These are phyloP conservation scores for Stropharia rugosoannulata DNA, from an alignment of 768 basidiomycete genomes.

Conservation along the genomic window DNA sequence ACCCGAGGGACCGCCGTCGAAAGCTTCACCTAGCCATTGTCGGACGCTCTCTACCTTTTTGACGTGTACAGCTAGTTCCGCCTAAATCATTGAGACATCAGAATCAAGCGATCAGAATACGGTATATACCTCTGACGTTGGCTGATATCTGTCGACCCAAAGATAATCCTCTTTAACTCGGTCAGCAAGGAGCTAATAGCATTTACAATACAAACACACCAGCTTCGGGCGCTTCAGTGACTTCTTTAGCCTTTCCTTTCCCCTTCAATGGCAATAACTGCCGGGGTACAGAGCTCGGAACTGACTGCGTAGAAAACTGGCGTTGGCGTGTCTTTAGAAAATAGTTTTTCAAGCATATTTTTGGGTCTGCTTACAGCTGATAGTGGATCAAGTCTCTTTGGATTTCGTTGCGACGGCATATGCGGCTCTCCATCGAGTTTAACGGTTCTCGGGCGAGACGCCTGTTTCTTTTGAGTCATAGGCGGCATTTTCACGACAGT, in stretches of 20 bases:
- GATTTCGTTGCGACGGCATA: constrained; percentile 10
- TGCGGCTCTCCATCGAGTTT: constrained; percentile 15
- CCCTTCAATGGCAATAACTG: constrained; percentile 18
- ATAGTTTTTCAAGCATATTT: background rate
- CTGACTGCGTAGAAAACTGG: constrained; percentile 24
- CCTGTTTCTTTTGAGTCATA: constrained; percentile 2
- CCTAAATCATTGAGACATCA: constrained; percentile 35
- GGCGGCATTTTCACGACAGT: background rate
- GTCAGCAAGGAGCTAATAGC: background rate
- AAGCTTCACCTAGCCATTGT: constrained; percentile 72
- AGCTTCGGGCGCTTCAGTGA: constrained; percentile 1
- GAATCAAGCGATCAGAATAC: background rate
- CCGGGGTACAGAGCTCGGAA: constrained; percentile 2
- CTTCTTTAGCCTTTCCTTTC: constrained; percentile 25
- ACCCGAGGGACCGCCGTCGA: constrained; percentile 62
- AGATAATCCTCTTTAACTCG: constrained; percentile 8
- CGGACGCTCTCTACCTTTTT: constrained; percentile 79
- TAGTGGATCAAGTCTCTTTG: constrained; percentile 30
- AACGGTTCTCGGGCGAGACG: constrained; percentile 12
- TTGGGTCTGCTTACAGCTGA: constrained; percentile 27
- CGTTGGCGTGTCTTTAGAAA: constrained; percentile 10
- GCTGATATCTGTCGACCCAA: constrained; percentile 66
- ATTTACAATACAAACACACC: constrained; percentile 1
- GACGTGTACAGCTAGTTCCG: constrained; percentile 76
- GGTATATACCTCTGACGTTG: constrained; percentile 48